Conservation (phyloP, 352 stramenopile species). For the Phytophthora cactorum region DNA sequence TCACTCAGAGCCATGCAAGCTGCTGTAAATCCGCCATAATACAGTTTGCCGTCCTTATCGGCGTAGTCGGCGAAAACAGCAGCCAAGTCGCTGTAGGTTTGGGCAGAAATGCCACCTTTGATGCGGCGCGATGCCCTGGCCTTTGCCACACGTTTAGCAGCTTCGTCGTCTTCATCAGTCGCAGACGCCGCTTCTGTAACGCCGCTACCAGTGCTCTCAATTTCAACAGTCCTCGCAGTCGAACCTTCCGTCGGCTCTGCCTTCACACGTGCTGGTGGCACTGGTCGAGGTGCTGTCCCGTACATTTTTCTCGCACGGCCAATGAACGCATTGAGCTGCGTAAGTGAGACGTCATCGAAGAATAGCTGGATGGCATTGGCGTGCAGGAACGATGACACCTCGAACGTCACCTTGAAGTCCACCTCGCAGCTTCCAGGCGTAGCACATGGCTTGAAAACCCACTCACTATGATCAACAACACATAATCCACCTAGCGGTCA, state of each 20-base stretch:
- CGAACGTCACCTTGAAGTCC: conserved; percentile 83
- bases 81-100: conserved; percentile 61
- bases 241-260: neutral
- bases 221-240: conserved; percentile 6
- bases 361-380: conserved; percentile 85
- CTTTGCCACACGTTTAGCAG: conserved; percentile 18
- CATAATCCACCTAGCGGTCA: conserved; percentile 5
- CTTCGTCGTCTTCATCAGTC: conserved; percentile 11
- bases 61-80: conserved; percentile 61
- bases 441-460: conserved; percentile 62
- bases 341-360: conserved; percentile 84
- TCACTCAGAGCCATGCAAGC: conserved; percentile 65
- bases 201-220: neutral
- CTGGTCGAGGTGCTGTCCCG: conserved; percentile 26
- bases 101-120: conserved; percentile 56
- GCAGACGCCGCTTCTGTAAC: neutral
- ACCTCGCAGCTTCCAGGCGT: conserved; percentile 70
- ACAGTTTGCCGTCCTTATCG: conserved; percentile 57
- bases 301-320: conserved; percentile 65
- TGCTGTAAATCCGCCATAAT: conserved; percentile 66
- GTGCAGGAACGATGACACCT: conserved; percentile 82
- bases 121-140: conserved; percentile 36
- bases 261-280: conserved; percentile 14
- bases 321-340: conserved; percentile 86
- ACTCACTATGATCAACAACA: conserved; percentile 53